Conservation (phyloP, 768 basidiomycete genomes). For the Suillus fuscotomentosus region DNA sequence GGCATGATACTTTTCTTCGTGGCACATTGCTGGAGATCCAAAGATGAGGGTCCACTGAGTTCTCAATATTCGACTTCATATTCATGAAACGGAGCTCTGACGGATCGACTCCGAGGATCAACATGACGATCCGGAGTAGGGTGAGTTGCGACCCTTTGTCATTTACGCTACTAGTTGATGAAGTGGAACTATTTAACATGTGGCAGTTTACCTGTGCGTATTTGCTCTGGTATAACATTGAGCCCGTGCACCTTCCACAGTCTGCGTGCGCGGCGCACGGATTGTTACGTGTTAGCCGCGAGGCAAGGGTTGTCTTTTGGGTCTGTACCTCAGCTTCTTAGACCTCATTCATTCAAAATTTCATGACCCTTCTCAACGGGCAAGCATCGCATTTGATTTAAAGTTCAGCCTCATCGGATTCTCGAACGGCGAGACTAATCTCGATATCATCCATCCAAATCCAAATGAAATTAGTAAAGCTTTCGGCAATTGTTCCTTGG, state of each 20-base stretch:
- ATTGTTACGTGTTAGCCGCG: conserved; percentile 7
- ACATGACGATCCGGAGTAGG: conserved; percentile 4
- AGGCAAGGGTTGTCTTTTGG: conserved; percentile 3
- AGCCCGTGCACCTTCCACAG: not conserved
- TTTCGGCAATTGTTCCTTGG: conserved; percentile 28
- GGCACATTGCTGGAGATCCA: conserved; percentile 24
- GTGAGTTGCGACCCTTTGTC: not conserved
- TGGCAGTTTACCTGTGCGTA: not conserved
- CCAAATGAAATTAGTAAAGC: conserved; percentile 31
- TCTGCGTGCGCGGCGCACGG: conserved; percentile 2
- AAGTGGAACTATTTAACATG: not conserved
- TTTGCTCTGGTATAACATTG: conserved; percentile 1
- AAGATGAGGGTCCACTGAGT: conserved; percentile 25
- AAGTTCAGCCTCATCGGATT: conserved; percentile 15
- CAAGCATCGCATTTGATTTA: conserved; percentile 30
- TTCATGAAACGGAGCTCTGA: conserved; percentile 4
- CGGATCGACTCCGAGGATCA: conserved; percentile 7
- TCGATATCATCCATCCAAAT: conserved; percentile 10
- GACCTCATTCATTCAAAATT: conserved; percentile 18
- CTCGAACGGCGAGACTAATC: conserved; percentile 24
- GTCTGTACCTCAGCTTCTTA: conserved; percentile 6
- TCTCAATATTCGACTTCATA: conserved; percentile 15
- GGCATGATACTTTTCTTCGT: conserved; percentile 20
- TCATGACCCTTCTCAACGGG: conserved; percentile 22
- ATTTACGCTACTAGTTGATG: conserved; percentile 1